Evolutionary conservation across 1,284 basidiomycete genomes (phyloP).

Genomic region (Caloboletus firmus): DNA sequence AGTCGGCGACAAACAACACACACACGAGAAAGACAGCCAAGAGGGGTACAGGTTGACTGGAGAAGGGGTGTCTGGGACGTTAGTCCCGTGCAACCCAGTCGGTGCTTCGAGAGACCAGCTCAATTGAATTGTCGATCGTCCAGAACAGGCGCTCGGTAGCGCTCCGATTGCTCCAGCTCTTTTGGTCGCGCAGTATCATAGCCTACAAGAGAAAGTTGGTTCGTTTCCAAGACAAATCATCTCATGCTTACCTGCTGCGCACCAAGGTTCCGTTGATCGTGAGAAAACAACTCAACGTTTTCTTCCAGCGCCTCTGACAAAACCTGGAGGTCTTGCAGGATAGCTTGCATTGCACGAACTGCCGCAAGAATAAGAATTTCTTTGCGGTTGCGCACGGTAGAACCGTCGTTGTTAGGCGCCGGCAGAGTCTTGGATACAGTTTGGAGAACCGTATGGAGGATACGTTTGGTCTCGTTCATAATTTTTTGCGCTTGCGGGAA

Average conservation of each 20-base stretch:
- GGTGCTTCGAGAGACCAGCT: constrained; percentile 75
- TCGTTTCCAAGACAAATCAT: background rate
- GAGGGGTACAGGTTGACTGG: background rate
- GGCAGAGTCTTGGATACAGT: constrained; percentile 73
- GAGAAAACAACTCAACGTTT: constrained; percentile 85
- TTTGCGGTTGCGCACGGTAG: constrained; percentile 63
- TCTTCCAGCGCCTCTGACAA: constrained; percentile 85
- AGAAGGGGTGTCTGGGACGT: background rate
- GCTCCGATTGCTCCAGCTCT: constrained; percentile 86
- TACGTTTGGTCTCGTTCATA: constrained; percentile 84
- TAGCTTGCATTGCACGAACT: constrained; percentile 77
- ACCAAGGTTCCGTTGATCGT: constrained; percentile 88
- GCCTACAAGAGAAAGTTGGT: constrained; percentile 52
- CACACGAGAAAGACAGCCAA: constrained; percentile 8
- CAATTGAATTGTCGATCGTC: constrained; percentile 83
- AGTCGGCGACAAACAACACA: constrained; percentile 16
- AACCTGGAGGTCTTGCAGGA: constrained; percentile 81
- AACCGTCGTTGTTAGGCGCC: constrained; percentile 46
- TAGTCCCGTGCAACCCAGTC: constrained; percentile 81
- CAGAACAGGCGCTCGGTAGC: constrained; percentile 87
- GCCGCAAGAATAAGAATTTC: constrained; percentile 70
- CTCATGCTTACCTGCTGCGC: constrained; percentile 77
- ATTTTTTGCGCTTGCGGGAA: constrained; percentile 84
- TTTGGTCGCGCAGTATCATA: constrained; percentile 90
- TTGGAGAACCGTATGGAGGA: constrained; percentile 81